Evolutionary conservation across 1,139 yeast genomes (phyloP).

Genomic region (Yamadazyma friedrichii): DNA sequence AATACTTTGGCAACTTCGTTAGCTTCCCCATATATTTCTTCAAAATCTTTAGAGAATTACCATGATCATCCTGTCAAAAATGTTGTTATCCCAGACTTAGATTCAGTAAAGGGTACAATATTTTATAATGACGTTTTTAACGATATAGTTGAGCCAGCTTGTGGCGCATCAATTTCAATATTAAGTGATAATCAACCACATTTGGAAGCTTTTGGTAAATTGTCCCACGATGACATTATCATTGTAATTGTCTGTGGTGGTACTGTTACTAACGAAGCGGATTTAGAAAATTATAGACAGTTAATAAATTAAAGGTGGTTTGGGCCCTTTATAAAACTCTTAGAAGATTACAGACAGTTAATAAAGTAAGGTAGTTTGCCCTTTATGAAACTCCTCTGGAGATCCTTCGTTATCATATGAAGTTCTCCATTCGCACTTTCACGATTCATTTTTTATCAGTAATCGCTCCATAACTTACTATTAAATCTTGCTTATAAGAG

Average conservation of each 20-base stretch:
- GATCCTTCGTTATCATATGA: constrained; percentile 3
- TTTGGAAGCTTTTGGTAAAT: constrained; percentile 29
- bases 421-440: not conserved
- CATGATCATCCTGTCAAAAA: constrained; percentile 26
- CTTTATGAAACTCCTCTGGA: too few relatives aligned
- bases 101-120: constrained; percentile 52
- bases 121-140: constrained; percentile 48
- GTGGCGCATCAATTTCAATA: constrained; percentile 66
- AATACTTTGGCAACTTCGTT: constrained; percentile 60
- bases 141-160: constrained; percentile 67
- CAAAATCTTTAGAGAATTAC: constrained; percentile 41
- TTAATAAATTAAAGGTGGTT: constrained; percentile 1
- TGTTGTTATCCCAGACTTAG: constrained; percentile 47
- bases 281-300: constrained; percentile 14
- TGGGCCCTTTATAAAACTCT: too few relatives aligned
- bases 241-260: constrained; percentile 70
- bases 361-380: too few relatives aligned
- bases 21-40: constrained; percentile 57
- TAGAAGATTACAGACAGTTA: constrained; percentile 12
- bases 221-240: constrained; percentile 47
- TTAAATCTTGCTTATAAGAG: too few relatives aligned
- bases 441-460: too few relatives aligned
- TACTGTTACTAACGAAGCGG: constrained; percentile 34
- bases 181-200: constrained; percentile 40
- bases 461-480: too few relatives aligned